These are phyloP conservation scores for Pyrenophora teres DNA, from an alignment of 2,329 filamentous ascomycete species.

Conservation along the genomic window DNA sequence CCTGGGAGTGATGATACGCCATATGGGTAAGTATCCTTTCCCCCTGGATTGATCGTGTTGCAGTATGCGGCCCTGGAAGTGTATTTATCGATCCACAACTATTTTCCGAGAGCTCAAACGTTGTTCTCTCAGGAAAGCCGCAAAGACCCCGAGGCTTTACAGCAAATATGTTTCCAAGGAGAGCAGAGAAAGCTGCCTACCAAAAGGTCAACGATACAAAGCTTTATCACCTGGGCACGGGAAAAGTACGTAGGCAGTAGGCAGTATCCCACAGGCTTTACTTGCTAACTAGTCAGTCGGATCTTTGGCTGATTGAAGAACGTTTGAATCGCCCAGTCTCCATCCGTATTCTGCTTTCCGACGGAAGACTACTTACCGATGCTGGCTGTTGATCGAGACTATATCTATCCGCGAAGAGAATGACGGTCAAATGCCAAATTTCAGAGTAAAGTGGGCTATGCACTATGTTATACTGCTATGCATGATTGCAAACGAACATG, in stretches of 20 bases:
- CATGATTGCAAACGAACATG: background rate
- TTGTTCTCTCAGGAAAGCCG: no score
- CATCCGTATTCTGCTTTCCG: no score
- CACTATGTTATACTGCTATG: constrained; percentile 1
- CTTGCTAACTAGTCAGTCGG: no score
- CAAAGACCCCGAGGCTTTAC: no score
- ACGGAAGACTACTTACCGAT: background rate
- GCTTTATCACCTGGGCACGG: no score
- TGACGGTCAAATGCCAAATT: background rate
- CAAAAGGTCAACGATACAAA: no score
- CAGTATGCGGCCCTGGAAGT: background rate
- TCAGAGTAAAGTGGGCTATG: background rate
- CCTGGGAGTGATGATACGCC: constrained; percentile 4
- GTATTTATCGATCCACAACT: background rate
- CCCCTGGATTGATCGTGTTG: background rate
- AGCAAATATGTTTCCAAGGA: no score
- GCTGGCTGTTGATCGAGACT: background rate
- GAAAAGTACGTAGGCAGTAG: no score
- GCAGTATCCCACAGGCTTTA: no score
- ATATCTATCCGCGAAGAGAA: background rate
- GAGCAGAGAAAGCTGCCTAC: no score
- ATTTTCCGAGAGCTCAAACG: background rate
- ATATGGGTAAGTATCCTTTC: background rate
- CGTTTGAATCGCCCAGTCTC: no score
- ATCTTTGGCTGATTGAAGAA: no score